phyloP scores from a whole-genome alignment of 805 yeast genomes.

The Ogataea pignaliae region DNA sequence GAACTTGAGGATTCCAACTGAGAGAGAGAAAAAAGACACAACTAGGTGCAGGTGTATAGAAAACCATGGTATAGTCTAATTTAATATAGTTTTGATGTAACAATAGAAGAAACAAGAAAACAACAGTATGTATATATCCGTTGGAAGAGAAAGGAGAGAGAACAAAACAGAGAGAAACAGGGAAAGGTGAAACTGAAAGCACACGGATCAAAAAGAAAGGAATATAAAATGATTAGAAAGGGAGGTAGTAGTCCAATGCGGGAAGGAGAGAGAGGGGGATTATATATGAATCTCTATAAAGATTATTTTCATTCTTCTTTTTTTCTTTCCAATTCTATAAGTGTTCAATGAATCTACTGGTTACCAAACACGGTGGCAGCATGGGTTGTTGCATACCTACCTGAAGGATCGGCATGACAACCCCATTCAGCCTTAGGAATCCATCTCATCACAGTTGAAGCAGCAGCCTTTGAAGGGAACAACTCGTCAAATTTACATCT shows the following conservation, averaged over 20 bases:
- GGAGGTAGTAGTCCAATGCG: too few relatives aligned
- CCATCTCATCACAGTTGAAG: slow-evolving; percentile 98
- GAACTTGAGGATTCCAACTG: neutral
- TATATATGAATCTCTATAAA: too few relatives aligned
- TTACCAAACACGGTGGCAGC: slow-evolving; percentile 49
- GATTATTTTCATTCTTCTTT: neutral
- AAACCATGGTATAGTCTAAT: neutral
- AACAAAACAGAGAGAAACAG: too few relatives aligned
- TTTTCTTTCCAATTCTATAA: neutral
- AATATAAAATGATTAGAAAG: too few relatives aligned
- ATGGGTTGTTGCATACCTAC: slow-evolving; percentile 92
- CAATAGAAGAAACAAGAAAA: neutral
- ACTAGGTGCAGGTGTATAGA: neutral
- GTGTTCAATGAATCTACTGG: neutral
- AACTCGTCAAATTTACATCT: slow-evolving; percentile 92
- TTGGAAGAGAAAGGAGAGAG: too few relatives aligned
- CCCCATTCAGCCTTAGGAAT: slow-evolving; percentile 99
- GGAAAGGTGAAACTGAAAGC: too few relatives aligned
- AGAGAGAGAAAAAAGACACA: neutral
- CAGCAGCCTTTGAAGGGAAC: slow-evolving; percentile 90
- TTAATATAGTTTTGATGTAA: neutral
- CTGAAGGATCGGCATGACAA: slow-evolving; percentile 97
- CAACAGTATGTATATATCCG: neutral
- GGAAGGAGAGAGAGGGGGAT: too few relatives aligned
- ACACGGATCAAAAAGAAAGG: too few relatives aligned